Evolutionary conservation across 768 basidiomycete genomes (phyloP), one percentile per base, ranked within the genome.

Genomic region (Russula lepida): DNA sequence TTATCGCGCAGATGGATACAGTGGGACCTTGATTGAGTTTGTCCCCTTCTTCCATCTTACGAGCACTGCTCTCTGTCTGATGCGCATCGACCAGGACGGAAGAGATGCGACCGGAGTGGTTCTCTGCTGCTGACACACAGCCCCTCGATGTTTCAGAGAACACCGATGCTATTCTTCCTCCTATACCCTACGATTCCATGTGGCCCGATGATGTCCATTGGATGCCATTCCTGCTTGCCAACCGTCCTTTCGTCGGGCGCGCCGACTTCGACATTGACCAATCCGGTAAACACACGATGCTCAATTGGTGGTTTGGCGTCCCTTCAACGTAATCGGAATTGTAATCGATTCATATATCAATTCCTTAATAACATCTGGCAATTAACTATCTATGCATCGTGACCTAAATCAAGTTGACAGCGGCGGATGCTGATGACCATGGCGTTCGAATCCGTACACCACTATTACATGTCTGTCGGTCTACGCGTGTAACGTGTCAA

Each of bases 41-140:
- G 82, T 74, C 19, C 54, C 50, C 53, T 47, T 50, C 46, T 23
- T 17, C 28, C 8, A 4, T 56, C 59, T 43, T 27, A 50, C 4
- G n/a, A n/a, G n/a, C 8, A 19, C 51, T 25, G n/a, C 15, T 39
- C 17, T 13, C 19, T 6, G 27, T 46, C 27, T 56, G 8, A 50
- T 19, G 7, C 17, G 12, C 12, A 44, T 47, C 6, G 15, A 21
- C 54, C 57, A 94, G 92, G 67, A 84, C 88, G 0, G 91, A 94
- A 33, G 92, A 95, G 70, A 95, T 95, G 92, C 78, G 78, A 21
- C 92, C 92, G 0, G 70, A 83, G 67, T 95, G 92, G 92, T 92
- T 90, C 69, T 73, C 78, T 17, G 66, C 78, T 9, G 66, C 60
- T 27, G 47, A 59, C 35, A 59, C 21, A 2, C 39, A 30, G 25